Percentiles rank a stretch among this genome's conserved stretches.
phyloP scores from a whole-genome alignment of 805 yeast genomes.

The Monosporozyma servazzii region DNA sequence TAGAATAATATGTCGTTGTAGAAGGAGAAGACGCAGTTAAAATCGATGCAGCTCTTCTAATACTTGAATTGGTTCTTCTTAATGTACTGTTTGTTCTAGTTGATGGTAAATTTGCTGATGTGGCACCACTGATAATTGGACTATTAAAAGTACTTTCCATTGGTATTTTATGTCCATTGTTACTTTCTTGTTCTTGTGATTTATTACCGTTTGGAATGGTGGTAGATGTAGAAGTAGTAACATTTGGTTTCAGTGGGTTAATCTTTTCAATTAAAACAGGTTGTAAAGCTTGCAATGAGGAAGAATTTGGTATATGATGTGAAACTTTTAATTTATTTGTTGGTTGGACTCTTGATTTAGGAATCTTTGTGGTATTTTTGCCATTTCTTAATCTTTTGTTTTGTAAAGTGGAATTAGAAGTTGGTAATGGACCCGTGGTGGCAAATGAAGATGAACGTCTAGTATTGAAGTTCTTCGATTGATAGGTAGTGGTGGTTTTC shows the following conservation, averaged over 20 bases:
- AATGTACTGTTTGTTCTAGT: slow-evolving; percentile 9
- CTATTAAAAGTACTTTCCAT: not conserved
- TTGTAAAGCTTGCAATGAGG: not conserved
- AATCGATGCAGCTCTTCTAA: slow-evolving; percentile 31
- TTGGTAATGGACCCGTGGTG: not conserved
- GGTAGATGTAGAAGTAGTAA: not conserved
- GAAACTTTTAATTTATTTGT: not conserved
- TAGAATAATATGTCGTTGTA: slow-evolving; percentile 2
- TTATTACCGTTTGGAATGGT: too few species aligned
- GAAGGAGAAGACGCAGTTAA: slow-evolving; percentile 16
- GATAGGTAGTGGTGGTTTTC: not conserved
- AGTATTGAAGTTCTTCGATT: not conserved
- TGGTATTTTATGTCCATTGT: not conserved
- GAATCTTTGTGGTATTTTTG: not conserved
- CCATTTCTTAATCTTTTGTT: not conserved
- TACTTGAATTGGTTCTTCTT: slow-evolving; percentile 30
- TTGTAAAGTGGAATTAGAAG: not conserved
- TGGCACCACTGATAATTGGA: not conserved
- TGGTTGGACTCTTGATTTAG: not conserved
- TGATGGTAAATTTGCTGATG: not conserved
- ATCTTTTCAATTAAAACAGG: not conserved
- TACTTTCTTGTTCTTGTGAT: not conserved
- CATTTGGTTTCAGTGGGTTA: not conserved
- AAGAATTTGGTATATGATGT: not conserved
- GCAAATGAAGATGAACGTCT: not conserved